Evolutionary conservation across 177 flowering plant genomes (phyloP).

Genomic region (Vitis hybrid): DNA sequence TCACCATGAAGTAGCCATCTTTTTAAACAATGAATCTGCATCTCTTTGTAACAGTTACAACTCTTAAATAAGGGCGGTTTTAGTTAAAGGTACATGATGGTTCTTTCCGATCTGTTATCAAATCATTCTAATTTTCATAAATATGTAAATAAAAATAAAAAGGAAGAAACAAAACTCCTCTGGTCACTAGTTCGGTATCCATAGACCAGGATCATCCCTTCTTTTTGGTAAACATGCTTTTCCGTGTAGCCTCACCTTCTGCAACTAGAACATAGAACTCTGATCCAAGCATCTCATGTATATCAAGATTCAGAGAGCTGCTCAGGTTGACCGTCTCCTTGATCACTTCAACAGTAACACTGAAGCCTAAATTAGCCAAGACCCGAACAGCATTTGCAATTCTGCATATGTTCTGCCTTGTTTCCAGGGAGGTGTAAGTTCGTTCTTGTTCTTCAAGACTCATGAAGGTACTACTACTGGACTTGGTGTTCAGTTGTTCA

Average conservation of each 20-base stretch:
- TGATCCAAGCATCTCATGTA: slow-evolving; percentile 89
- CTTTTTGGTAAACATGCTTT: slow-evolving; percentile 42
- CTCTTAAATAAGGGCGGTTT: too few species aligned
- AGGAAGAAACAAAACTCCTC: neutral
- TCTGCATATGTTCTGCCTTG: slow-evolving; percentile 74
- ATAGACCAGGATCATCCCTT: slow-evolving; percentile 17
- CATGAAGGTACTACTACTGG: neutral
- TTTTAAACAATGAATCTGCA: too few species aligned
- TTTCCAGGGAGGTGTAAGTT: slow-evolving; percentile 49
- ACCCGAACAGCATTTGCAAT: slow-evolving; percentile 78
- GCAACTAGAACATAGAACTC: slow-evolving; percentile 82
- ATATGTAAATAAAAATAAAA: neutral
- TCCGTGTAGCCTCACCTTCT: slow-evolving; percentile 73
- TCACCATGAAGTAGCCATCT: too few species aligned
- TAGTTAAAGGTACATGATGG: too few species aligned
- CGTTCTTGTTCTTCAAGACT: slow-evolving; percentile 47
- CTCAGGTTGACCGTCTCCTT: slow-evolving; percentile 51
- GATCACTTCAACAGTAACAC: slow-evolving; percentile 61
- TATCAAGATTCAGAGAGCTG: slow-evolving; percentile 42
- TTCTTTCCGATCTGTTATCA: too few species aligned
- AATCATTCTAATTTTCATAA: too few species aligned
- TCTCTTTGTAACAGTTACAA: too few species aligned
- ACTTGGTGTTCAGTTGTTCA: slow-evolving; percentile 28
- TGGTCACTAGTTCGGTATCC: too few species aligned
- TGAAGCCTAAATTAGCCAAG: slow-evolving; percentile 68